A percentile compares a stretch with the other conserved stretches of the same genome.
Conservation (phyloP, 78 protist genomes). For the Pelomyxa schiedti region DNA sequence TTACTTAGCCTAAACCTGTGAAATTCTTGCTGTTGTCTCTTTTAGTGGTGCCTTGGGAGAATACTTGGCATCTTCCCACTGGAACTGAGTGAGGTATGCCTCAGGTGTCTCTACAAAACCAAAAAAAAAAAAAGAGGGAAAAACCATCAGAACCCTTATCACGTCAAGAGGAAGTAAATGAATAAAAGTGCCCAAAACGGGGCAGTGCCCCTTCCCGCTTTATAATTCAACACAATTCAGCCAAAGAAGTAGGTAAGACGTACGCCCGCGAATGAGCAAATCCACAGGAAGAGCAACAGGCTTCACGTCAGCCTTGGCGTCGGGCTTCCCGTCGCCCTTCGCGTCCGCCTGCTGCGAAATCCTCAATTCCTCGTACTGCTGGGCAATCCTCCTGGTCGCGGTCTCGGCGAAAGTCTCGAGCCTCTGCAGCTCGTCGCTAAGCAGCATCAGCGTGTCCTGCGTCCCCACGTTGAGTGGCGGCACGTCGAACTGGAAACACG, state of each 20-base stretch:
- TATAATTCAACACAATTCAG: background rate
- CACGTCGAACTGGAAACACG: too few species aligned
- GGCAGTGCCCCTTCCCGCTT: too few species aligned
- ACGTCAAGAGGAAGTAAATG: too few species aligned
- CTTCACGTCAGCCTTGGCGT: too few species aligned
- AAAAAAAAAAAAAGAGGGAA: too few species aligned
- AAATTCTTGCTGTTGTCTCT: slow-evolving; percentile 9
- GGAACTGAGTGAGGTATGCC: background rate
- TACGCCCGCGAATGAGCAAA: too few species aligned
- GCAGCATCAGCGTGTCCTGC: slow-evolving; percentile 41
- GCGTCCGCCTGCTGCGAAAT: too few species aligned
- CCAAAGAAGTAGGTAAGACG: background rate
- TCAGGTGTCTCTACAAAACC: background rate
- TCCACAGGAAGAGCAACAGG: too few species aligned
- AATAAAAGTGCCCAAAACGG: too few species aligned
- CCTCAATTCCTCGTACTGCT: background rate
- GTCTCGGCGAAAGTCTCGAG: slow-evolving; percentile 17
- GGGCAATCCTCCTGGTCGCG: slow-evolving; percentile 6
- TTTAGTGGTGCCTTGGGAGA: slow-evolving; percentile 1
- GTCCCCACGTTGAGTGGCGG: slow-evolving; percentile 67
- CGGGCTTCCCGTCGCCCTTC: too few species aligned
- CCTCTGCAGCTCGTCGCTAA: slow-evolving; percentile 40
- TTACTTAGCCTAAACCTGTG: background rate
- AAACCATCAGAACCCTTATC: too few species aligned
- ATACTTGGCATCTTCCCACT: slow-evolving; percentile 38